A percentile compares a stretch with the other conserved stretches of the same genome.
Conservation (phyloP, 1,284 basidiomycete genomes). For the Singerocomus inundabilis region DNA sequence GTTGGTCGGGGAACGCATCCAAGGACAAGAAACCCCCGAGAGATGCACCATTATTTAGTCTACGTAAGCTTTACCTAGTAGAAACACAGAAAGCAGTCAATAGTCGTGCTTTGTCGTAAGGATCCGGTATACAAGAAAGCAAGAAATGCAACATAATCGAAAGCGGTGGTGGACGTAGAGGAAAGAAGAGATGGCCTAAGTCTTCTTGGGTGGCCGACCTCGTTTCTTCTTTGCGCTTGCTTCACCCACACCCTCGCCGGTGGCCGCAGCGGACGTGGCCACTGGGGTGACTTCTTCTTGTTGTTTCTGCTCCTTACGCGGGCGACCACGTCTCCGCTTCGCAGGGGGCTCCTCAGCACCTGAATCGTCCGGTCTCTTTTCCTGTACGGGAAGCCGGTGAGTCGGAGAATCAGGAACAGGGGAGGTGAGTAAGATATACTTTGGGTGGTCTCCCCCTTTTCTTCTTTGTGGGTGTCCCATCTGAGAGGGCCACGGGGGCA, state of each 20-base stretch:
- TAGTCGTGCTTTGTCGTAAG: conserved; percentile 31
- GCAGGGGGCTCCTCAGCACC: conserved; percentile 46
- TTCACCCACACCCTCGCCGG: conserved; percentile 43
- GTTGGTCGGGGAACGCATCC: conserved; percentile 10
- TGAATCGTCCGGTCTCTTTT: conserved; percentile 52
- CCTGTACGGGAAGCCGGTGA: conserved; percentile 37
- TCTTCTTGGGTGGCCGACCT: conserved; percentile 70
- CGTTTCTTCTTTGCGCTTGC: conserved; percentile 61
- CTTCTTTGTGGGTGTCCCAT: conserved; percentile 47
- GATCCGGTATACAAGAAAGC: conserved; percentile 38
- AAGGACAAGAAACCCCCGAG: conserved; percentile 25
- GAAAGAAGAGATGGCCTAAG: conserved; percentile 19
- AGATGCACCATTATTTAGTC: conserved; percentile 35
- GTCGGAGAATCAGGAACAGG: conserved; percentile 30
- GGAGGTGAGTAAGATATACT: conserved; percentile 41
- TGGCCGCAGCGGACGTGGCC: conserved; percentile 36
- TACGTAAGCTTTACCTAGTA: conserved; percentile 36
- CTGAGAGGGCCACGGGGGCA: conserved; percentile 38
- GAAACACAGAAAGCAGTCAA: conserved; percentile 35
- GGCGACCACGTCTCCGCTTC: conserved; percentile 72
- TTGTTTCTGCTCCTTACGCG: conserved; percentile 63
- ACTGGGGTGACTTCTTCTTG: conserved; percentile 34
- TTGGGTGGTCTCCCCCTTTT: conserved; percentile 75
- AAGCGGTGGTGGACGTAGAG: conserved; percentile 10
- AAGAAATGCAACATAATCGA: conserved; percentile 28